phyloP scores from a whole-genome alignment of 257 asterid species.

The Solanum raphanifolium region DNA sequence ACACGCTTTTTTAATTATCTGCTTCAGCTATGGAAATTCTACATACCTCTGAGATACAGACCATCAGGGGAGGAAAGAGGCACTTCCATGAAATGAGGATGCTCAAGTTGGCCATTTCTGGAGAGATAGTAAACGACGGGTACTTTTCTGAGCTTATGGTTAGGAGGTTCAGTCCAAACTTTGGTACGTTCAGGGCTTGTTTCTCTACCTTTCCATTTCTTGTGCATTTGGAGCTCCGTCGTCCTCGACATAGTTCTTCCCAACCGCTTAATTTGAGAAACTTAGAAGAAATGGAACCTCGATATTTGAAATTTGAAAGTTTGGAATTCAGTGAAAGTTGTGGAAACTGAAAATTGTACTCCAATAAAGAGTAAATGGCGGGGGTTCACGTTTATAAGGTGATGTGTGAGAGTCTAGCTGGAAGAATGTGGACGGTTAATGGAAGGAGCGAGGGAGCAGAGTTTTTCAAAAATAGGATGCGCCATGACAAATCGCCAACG shows the following conservation, averaged over 20 bases:
- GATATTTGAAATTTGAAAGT: background rate
- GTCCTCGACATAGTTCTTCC: conserved; percentile 22
- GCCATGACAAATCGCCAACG: conserved; percentile 19
- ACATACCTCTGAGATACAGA: conserved; percentile 52
- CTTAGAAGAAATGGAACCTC: background rate
- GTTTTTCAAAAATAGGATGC: conserved; percentile 28
- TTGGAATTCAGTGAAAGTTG: background rate
- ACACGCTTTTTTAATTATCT: background rate
- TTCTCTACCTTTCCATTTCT: conserved; percentile 24
- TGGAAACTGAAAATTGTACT: background rate
- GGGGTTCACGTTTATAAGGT: background rate
- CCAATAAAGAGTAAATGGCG: background rate
- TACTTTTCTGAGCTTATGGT: conserved; percentile 24
- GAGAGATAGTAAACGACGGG: conserved; percentile 71
- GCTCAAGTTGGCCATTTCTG: conserved; percentile 79
- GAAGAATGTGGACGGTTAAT: background rate
- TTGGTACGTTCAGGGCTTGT: conserved; percentile 55
- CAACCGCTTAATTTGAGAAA: background rate
- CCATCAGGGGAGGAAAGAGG: conserved; percentile 54
- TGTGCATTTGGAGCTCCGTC: conserved; percentile 21
- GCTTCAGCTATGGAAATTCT: background rate
- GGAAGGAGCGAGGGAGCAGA: conserved; percentile 2
- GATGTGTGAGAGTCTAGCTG: background rate
- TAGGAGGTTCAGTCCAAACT: conserved; percentile 51
- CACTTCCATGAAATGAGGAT: conserved; percentile 95